phyloP scores from a whole-genome alignment of 495 filamentous ascomycete species.

The Penicillium goetzii region DNA sequence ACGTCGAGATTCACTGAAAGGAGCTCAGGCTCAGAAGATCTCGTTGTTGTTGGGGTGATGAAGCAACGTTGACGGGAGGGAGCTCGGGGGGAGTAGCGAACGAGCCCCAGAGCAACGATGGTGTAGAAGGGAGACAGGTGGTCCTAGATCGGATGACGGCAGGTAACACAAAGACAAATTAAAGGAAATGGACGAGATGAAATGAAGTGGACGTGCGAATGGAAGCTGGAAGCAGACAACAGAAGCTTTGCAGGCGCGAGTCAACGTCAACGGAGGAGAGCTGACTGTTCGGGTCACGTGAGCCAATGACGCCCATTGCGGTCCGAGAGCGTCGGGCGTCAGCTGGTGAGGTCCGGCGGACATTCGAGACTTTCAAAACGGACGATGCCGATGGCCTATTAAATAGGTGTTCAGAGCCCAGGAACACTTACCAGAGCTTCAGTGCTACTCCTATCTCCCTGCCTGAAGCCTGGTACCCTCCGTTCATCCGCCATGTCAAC shows the following conservation, averaged over 20 bases:
- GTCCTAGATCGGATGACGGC: conserved; percentile 21
- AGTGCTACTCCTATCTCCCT: neutral
- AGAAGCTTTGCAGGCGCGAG: conserved; percentile 44
- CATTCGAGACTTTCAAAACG: conserved; percentile 5
- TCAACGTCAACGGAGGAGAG: conserved; percentile 48
- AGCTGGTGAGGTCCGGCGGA: conserved; percentile 35
- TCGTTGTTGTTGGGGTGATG: conserved; percentile 39
- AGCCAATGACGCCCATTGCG: conserved; percentile 12
- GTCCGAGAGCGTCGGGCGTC: conserved; percentile 23
- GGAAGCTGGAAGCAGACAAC: conserved; percentile 39
- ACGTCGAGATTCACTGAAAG: conserved; percentile 18
- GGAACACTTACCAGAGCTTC: neutral
- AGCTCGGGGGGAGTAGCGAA: conserved; percentile 36
- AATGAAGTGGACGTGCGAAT: conserved; percentile 32
- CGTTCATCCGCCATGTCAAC: conserved; percentile 39
- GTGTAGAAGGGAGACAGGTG: conserved; percentile 12
- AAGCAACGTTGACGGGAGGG: conserved; percentile 44
- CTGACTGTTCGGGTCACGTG: conserved; percentile 38
- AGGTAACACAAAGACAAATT: conserved; percentile 25
- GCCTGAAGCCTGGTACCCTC: conserved; percentile 1
- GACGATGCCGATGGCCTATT: neutral
- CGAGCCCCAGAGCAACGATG: conserved; percentile 26
- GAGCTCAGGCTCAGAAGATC: conserved; percentile 23
- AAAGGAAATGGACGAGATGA: conserved; percentile 28
- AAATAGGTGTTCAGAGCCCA: conserved; percentile 11